phyloP scores from a whole-genome alignment of 306 rosid genomes.

The Hylodesmum podocarpum region DNA sequence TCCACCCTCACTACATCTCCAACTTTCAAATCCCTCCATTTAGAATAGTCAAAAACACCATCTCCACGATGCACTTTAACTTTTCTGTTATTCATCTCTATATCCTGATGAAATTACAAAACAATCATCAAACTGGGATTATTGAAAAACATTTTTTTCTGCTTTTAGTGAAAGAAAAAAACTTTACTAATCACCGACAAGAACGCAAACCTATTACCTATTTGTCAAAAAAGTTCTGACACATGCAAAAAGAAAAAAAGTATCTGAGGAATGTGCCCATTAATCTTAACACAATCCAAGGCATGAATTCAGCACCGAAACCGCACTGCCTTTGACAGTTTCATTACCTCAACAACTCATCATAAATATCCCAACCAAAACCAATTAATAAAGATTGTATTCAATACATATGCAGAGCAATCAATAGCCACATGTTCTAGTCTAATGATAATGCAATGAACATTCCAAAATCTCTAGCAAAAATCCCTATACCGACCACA shows the following conservation, averaged over 20 bases:
- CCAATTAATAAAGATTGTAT: not conserved
- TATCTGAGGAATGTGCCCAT: not conserved
- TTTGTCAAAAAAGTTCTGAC: not conserved
- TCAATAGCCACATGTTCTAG: not conserved
- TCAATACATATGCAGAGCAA: not conserved
- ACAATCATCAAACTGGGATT: slow-evolving; percentile 36
- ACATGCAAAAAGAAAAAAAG: not conserved
- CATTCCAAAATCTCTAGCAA: not conserved
- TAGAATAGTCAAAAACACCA: slow-evolving; percentile 56
- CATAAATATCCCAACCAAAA: slow-evolving; percentile 1
- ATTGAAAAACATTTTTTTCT: not conserved
- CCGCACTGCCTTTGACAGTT: not conserved
- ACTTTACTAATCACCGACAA: no score
- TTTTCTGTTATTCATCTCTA: slow-evolving; percentile 87
- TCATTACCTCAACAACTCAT: not conserved
- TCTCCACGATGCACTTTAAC: slow-evolving; percentile 67
- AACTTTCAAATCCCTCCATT: slow-evolving; percentile 89
- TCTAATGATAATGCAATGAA: not conserved
- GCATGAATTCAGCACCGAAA: not conserved
- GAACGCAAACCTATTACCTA: not conserved
- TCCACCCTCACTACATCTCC: slow-evolving; percentile 91
- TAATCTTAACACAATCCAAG: not conserved
- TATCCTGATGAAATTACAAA: slow-evolving; percentile 58
- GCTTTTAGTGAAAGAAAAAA: not conserved
- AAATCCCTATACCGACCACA: not conserved